Percentiles rank a stretch among this genome's conserved stretches.
phyloP scores from a whole-genome alignment of 2,329 filamentous ascomycete species.

The Cyphellophora europaea region DNA sequence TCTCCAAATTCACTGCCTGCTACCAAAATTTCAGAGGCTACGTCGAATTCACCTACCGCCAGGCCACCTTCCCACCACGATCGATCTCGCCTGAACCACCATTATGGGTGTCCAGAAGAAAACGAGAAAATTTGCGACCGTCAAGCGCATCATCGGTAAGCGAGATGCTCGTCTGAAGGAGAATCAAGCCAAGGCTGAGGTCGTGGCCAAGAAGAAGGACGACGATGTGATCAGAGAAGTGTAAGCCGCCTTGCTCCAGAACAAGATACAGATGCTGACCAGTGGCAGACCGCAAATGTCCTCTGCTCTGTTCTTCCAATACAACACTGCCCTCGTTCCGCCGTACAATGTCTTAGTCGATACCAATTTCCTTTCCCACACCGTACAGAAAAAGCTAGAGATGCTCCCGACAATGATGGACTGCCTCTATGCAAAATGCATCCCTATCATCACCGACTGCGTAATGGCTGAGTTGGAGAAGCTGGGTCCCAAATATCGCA shows the following conservation, averaged over 20 bases:
- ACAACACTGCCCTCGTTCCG: conserved; percentile 77
- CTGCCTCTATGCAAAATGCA: conserved; percentile 82
- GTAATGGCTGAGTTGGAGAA: conserved; percentile 82
- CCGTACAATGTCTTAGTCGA: conserved; percentile 76
- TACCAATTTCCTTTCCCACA: conserved; percentile 86
- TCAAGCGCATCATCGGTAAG: conserved; percentile 75
- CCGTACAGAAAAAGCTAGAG: conserved; percentile 82
- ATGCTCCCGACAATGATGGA: conserved; percentile 88
- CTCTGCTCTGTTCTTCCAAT: conserved; percentile 76
- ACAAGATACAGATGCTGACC: conserved; percentile 2
- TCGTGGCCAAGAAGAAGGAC: conserved; percentile 50
- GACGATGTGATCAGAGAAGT: conserved; percentile 65
- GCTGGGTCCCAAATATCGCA: conserved; percentile 76
- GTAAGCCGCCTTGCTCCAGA: conserved; percentile 28
- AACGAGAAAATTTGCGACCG: conserved; percentile 78
- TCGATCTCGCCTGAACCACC: too few species aligned
- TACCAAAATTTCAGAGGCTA: too few species aligned
- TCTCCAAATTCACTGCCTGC: too few species aligned
- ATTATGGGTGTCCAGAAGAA: conserved; percentile 81
- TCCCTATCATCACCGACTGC: conserved; percentile 76
- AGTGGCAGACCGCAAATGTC: conserved; percentile 60
- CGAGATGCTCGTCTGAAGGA: conserved; percentile 74
- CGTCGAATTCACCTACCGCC: too few species aligned
- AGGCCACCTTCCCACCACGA: too few species aligned
- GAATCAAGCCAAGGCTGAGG: conserved; percentile 54